Conservation (phyloP, 345 rosid species). For the Linum lewisii region DNA sequence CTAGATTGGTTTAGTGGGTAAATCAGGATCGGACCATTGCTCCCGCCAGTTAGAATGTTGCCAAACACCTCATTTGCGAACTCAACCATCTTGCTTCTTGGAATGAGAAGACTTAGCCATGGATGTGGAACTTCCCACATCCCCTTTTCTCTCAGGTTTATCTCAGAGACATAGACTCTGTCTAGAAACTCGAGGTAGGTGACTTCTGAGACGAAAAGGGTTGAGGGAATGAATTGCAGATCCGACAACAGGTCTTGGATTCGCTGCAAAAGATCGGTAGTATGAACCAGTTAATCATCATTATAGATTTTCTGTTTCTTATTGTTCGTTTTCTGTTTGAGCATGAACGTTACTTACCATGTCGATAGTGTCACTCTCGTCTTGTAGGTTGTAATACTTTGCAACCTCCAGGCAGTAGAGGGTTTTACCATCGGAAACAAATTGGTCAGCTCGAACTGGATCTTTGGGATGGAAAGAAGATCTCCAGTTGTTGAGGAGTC, state of each 20-base stretch:
- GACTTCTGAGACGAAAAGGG: constrained; percentile 64
- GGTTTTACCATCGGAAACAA: constrained; percentile 65
- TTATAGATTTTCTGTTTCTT: not conserved
- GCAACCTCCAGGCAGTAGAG: constrained; percentile 87
- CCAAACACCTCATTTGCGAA: constrained; percentile 62
- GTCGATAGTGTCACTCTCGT: constrained; percentile 31
- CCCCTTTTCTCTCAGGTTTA: constrained; percentile 61
- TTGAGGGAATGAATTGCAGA: constrained; percentile 56
- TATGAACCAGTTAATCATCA: not conserved
- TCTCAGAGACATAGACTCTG: constrained; percentile 64
- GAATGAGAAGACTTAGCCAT: constrained; percentile 83
- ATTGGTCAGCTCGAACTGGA: constrained; percentile 57
- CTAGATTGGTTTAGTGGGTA: constrained; percentile 77
- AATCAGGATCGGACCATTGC: constrained; percentile 83
- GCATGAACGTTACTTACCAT: constrained; percentile 32
- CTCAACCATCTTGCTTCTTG: constrained; percentile 42
- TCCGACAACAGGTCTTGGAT: constrained; percentile 43
- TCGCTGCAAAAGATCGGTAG: constrained; percentile 34
- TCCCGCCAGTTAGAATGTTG: constrained; percentile 47
- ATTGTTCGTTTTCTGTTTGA: not conserved
- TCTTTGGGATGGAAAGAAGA: constrained; percentile 69
- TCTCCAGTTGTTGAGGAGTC: constrained; percentile 71
- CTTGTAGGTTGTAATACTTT: constrained; percentile 46
- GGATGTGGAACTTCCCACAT: constrained; percentile 97
- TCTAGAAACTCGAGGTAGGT: constrained; percentile 72